phyloP scores from a whole-genome alignment of 306 rosid species.

The Vicia sativa region DNA sequence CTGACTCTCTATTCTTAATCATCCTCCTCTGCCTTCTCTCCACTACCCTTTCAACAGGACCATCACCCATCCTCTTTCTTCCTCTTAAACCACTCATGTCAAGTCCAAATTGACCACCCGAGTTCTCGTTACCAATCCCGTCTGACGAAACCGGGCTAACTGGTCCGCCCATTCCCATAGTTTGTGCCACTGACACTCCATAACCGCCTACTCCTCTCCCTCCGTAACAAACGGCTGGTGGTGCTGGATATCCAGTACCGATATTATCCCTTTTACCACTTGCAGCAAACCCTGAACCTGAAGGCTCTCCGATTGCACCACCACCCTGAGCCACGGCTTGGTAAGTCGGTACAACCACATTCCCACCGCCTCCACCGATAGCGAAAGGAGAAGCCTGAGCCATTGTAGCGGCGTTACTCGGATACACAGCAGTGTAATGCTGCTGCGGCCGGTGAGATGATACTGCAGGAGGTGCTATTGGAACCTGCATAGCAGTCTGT shows the following conservation, averaged over 20 bases:
- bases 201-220: slow-evolving; percentile 61
- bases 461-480: background rate
- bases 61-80: slow-evolving; percentile 73
- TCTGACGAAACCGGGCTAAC: slow-evolving; percentile 74
- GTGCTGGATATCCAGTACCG: slow-evolving; percentile 39
- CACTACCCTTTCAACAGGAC: slow-evolving; percentile 84
- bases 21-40: slow-evolving; percentile 97
- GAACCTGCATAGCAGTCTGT: background rate
- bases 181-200: slow-evolving; percentile 36
- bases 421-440: slow-evolving; percentile 44
- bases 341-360: slow-evolving; percentile 44
- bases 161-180: slow-evolving; percentile 52
- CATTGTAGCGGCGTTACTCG: slow-evolving; percentile 34
- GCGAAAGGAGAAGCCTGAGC: slow-evolving; percentile 44
- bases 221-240: slow-evolving; percentile 52
- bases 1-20: slow-evolving; percentile 97
- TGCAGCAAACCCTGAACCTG: slow-evolving; percentile 49
- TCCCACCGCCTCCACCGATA: slow-evolving; percentile 35
- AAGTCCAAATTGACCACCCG: slow-evolving; percentile 56
- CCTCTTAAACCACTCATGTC: slow-evolving; percentile 70
- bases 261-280: slow-evolving; percentile 51
- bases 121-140: slow-evolving; percentile 59
- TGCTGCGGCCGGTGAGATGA: slow-evolving; percentile 43
- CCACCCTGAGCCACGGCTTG: slow-evolving; percentile 35
- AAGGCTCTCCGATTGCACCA: slow-evolving; percentile 53